These are phyloP conservation scores for Cyberlindnera euphorbiiphila DNA, from an alignment of 805 yeast species.

Conservation along the genomic window DNA sequence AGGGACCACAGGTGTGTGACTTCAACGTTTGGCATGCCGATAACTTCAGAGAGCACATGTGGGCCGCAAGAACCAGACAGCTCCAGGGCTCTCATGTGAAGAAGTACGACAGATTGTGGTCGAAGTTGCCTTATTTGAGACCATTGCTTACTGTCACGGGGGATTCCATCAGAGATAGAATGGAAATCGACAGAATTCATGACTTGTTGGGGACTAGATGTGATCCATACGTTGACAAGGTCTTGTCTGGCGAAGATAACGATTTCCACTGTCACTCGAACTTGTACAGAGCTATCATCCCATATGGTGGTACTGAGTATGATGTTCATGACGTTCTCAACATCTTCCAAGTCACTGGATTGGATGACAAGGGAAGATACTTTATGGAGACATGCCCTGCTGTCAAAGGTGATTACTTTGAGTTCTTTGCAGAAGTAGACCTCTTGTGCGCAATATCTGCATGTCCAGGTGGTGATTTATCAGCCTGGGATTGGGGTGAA, in stretches of 20 bases:
- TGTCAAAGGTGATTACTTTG: slow-evolving; percentile 53
- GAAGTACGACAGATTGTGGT: slow-evolving; percentile 60
- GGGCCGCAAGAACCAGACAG: slow-evolving; percentile 70
- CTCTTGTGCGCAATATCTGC: slow-evolving; percentile 60
- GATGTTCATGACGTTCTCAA: slow-evolving; percentile 69
- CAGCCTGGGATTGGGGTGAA: slow-evolving; percentile 72
- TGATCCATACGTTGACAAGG: slow-evolving; percentile 64
- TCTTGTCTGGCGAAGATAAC: slow-evolving; percentile 60
- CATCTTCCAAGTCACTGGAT: slow-evolving; percentile 67
- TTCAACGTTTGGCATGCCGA: slow-evolving; percentile 60
- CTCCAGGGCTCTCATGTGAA: slow-evolving; percentile 61
- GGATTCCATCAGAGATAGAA: slow-evolving; percentile 54
- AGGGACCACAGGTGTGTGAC: slow-evolving; percentile 71
- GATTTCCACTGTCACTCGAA: slow-evolving; percentile 69
- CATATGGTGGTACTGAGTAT: slow-evolving; percentile 57
- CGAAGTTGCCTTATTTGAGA: slow-evolving; percentile 59
- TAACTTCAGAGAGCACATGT: slow-evolving; percentile 59
- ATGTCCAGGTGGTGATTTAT: slow-evolving; percentile 69
- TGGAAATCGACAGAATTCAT: slow-evolving; percentile 61
- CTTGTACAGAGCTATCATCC: slow-evolving; percentile 53
- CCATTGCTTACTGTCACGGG: slow-evolving; percentile 62
- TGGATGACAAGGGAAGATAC: slow-evolving; percentile 61
- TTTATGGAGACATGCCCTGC: slow-evolving; percentile 73
- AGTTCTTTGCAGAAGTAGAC: slow-evolving; percentile 64
- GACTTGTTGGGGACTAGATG: slow-evolving; percentile 67